These are phyloP conservation scores for Neoarthrinium moseri DNA, from an alignment of 2,329 filamentous ascomycete genomes.

Conservation along the genomic window DNA sequence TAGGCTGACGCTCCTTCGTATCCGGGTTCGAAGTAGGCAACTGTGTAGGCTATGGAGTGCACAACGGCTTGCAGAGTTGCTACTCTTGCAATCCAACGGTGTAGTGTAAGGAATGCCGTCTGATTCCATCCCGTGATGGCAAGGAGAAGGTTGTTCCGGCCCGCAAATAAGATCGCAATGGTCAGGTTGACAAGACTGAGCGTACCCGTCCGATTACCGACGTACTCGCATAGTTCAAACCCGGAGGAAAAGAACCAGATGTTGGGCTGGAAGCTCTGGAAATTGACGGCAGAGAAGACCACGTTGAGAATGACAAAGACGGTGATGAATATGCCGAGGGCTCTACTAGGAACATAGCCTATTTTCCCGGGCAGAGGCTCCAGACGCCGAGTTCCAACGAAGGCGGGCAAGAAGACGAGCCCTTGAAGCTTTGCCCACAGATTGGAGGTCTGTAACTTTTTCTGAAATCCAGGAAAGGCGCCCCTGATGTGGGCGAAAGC, in stretches of 20 bases:
- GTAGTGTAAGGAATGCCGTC: constrained; percentile 24
- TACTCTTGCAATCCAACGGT: constrained; percentile 27
- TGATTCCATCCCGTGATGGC: constrained; percentile 26
- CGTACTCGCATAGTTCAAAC: constrained; percentile 14
- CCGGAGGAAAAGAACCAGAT: constrained; percentile 12
- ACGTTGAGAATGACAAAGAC: constrained; percentile 15
- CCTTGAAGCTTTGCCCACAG: constrained; percentile 12
- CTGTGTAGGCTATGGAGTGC: constrained; percentile 22
- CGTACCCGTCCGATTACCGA: constrained; percentile 28
- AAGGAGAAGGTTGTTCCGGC: constrained; percentile 27
- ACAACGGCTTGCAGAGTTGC: constrained; percentile 25
- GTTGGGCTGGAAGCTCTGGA: constrained; percentile 17
- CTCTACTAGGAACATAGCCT: constrained; percentile 16
- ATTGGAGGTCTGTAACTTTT: constrained; percentile 7
- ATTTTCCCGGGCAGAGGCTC: constrained; percentile 15
- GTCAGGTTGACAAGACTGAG: constrained; percentile 25
- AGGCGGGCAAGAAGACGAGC: constrained; percentile 13
- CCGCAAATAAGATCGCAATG: constrained; percentile 24
- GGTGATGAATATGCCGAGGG: constrained; percentile 14
- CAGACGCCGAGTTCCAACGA: constrained; percentile 12
- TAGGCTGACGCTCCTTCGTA: constrained; percentile 15
- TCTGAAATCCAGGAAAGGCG: constrained; percentile 10
- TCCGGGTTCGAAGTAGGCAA: constrained; percentile 15
- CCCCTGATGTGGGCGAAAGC: constrained; percentile 14
- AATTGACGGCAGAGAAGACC: constrained; percentile 16